Conservation (phyloP, 768 basidiomycete genomes). For the Suillus subalutaceus region DNA sequence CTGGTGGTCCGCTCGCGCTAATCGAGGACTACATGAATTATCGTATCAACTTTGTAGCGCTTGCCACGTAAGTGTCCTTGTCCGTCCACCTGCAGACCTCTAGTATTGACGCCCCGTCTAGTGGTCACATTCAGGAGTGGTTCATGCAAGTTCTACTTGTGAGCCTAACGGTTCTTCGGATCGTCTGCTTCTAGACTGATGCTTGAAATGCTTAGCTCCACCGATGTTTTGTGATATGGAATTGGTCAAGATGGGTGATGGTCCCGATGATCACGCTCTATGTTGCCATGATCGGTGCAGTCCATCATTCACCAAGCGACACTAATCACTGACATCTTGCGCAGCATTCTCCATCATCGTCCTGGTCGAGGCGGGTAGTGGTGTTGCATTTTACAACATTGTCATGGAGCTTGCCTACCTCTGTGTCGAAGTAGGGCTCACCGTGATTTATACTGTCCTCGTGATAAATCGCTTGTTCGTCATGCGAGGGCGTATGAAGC, state of each 20-base stretch:
- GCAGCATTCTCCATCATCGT: conserved; percentile 23
- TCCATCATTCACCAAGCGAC: not conserved
- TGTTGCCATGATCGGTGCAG: conserved; percentile 21
- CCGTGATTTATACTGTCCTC: conserved; percentile 34
- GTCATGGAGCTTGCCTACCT: conserved; percentile 32
- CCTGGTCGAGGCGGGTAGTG: conserved; percentile 19
- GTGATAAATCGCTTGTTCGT: conserved; percentile 33
- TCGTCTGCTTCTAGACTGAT: not conserved
- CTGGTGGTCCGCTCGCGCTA: not conserved
- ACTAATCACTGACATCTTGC: not conserved
- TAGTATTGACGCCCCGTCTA: not conserved
- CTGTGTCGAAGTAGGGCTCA: conserved; percentile 32
- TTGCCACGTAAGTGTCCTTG: not conserved
- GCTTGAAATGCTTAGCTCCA: not conserved
- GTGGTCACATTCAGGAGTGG: conserved; percentile 1
- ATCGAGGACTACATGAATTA: not conserved
- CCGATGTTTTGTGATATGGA: conserved; percentile 23
- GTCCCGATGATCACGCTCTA: conserved; percentile 20
- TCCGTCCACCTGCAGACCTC: not conserved
- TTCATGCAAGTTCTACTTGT: conserved; percentile 3
- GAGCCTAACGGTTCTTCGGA: not conserved
- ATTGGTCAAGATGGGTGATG: conserved; percentile 18
- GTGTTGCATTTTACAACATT: conserved; percentile 26
- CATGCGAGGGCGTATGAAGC: conserved; percentile 20
- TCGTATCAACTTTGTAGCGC: not conserved